A percentile compares a stretch with the other conserved stretches of the same genome.
These are phyloP conservation scores for Calonectria ilicicola DNA, from an alignment of 2,329 filamentous ascomycete species.

Conservation along the genomic window DNA sequence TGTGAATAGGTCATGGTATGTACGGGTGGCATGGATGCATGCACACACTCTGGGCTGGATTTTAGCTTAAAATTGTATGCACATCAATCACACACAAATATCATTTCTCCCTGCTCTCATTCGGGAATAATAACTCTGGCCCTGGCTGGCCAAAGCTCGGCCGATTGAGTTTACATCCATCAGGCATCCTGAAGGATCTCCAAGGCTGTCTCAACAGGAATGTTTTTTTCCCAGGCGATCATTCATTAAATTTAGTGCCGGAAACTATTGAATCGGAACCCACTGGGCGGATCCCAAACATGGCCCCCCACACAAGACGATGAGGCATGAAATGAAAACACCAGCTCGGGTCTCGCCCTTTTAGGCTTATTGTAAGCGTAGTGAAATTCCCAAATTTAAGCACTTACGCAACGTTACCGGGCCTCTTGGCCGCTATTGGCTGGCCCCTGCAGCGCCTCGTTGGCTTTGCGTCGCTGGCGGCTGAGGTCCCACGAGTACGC, in stretches of 20 bases:
- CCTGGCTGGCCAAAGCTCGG: neutral
- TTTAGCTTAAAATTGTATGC: neutral
- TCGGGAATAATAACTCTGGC: too few relatives aligned
- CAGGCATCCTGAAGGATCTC: neutral
- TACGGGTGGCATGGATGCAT: too few relatives aligned
- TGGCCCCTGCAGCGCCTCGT: neutral
- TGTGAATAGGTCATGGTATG: neutral
- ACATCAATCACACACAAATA: neutral
- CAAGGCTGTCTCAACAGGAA: neutral
- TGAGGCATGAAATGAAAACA: neutral
- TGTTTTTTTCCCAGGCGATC: neutral
- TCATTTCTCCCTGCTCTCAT: neutral
- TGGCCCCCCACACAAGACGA: neutral
- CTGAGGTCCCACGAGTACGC: conserved; percentile 2
- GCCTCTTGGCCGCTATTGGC: neutral
- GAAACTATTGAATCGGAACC: neutral
- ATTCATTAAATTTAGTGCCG: neutral
- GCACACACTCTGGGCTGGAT: too few relatives aligned
- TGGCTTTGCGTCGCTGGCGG: neutral
- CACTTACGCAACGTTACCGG: neutral
- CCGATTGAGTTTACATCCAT: neutral
- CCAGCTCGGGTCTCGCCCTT: neutral
- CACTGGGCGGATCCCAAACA: neutral
- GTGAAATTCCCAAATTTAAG: neutral
- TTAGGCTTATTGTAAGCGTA: conserved; percentile 2